These are phyloP conservation scores for Annona cherimola DNA, from an alignment of 164 flowering plant species.

Conservation along the genomic window DNA sequence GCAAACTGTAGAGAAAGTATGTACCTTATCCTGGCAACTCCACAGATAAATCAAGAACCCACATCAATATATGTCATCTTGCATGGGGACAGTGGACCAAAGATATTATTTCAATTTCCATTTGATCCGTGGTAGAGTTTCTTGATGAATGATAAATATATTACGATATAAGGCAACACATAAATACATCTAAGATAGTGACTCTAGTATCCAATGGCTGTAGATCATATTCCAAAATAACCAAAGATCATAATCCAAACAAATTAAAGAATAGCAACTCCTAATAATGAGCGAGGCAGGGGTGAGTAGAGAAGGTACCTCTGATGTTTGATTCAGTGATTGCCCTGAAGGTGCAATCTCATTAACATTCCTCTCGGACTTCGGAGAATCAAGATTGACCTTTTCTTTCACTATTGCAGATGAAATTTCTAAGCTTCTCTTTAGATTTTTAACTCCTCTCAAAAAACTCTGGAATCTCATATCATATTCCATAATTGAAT, in stretches of 20 bases:
- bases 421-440: conserved; percentile 49
- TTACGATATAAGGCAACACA: neutral
- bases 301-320: conserved; percentile 25
- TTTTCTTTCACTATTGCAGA: conserved; percentile 57
- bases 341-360: conserved; percentile 20
- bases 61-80: no score
- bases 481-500: conserved; percentile 67
- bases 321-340: conserved; percentile 24
- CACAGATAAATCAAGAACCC: no score
- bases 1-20: no score
- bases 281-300: neutral
- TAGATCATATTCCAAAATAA: no score
- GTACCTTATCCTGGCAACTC: no score
- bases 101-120: no score
- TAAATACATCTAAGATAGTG: neutral
- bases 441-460: conserved; percentile 57
- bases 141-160: neutral
- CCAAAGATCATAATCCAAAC: neutral
- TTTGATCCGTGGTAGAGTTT: no score
- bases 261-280: neutral
- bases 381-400: conserved; percentile 21
- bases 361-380: conserved; percentile 19
- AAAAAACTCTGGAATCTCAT: conserved; percentile 71
- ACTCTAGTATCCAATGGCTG: no score
- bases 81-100: no score